A percentile compares a stretch with the other conserved stretches of the same genome.
Evolutionary conservation across 2,329 filamentous ascomycete genomes (phyloP).

Genomic region (Epichloe glyceriae): DNA sequence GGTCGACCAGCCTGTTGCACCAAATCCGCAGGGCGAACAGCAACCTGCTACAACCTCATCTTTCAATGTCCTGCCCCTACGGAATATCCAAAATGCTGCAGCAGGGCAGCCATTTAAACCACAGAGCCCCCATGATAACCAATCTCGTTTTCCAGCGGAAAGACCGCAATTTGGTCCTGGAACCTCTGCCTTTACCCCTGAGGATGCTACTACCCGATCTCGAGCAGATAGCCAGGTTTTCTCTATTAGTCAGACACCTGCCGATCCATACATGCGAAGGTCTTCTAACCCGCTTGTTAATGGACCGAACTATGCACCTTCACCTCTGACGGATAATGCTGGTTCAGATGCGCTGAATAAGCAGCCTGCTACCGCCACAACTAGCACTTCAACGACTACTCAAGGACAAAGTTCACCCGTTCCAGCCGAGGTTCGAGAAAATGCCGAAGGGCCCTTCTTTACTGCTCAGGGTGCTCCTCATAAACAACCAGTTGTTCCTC

Average conservation of each 20-base stretch:
- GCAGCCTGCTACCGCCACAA: neutral
- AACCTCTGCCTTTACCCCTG: constrained; percentile 3
- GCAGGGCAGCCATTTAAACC: constrained; percentile 3
- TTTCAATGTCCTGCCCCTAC: neutral
- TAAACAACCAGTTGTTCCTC: neutral
- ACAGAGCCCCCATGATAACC: neutral
- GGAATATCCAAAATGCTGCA: neutral
- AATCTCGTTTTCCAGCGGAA: neutral
- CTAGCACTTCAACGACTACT: neutral
- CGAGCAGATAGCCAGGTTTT: constrained; percentile 10
- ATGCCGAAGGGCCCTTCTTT: constrained; percentile 1
- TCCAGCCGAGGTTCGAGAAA: constrained; percentile 3
- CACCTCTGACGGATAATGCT: constrained; percentile 1
- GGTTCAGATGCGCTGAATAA: neutral
- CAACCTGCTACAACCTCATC: neutral
- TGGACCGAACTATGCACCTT: constrained; percentile 3
- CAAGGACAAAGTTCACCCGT: constrained; percentile 2
- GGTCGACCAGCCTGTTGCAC: neutral
- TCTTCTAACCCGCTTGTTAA: constrained; percentile 6
- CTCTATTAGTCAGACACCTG: constrained; percentile 6
- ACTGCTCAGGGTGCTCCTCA: neutral
- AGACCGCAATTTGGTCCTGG: neutral
- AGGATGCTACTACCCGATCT: constrained; percentile 7
- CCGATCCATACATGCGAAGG: constrained; percentile 6
- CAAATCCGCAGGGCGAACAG: neutral